Evolutionary conservation across 1,139 yeast species (phyloP), one percentile per base, ranked within the genome.

Genomic region (Suhomyces panamericanus): DNA sequence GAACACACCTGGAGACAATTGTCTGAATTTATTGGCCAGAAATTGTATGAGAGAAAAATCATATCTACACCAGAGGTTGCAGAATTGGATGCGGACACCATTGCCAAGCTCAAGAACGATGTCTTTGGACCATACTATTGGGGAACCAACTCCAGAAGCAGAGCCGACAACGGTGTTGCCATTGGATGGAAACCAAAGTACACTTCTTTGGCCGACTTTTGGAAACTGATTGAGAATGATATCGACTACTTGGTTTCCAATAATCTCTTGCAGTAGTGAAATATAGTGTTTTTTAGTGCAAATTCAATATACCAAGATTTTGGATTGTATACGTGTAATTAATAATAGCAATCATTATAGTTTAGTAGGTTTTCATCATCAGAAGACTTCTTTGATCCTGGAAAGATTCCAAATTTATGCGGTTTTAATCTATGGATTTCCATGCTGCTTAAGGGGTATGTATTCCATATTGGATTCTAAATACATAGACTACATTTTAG

Each of bases 1-100:
- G 66, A 62, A 41, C 70, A 67, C 48, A 48, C 51, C n/a, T 71
- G 72, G 71, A 50, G 50, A 13, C 66, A 67, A 31, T 67, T 67
- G 32, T 53, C 68, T 13, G 50, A 52, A 27, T 51, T 49, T 8
- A 55, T 70, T 20, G 66, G 59, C 2, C 36, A 55, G 40, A 32
- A 41, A 3, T 52, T 67, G 38, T 42, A 48, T 24, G 41, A 51
- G 2, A 52, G 48, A 37, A 53, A 54, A 2, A 38, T 56, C 6
- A 41, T 61, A 16, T 43, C 44, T 10, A 52, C 56, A 13, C 47
- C 54, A 4, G 57, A 54, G n/a, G 61, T 63, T 6, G 51, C 38
- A 7, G 48, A 54, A 7, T 49, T 63, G 30, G 42, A 47, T 2
- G 57, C 59, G 1, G 55, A 55, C 1, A 51, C 52, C 24, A 46